A percentile compares a stretch with the other conserved stretches of the same genome.
Evolutionary conservation across 768 basidiomycete species (phyloP).

Genomic region (Tubosaeta sp.): DNA sequence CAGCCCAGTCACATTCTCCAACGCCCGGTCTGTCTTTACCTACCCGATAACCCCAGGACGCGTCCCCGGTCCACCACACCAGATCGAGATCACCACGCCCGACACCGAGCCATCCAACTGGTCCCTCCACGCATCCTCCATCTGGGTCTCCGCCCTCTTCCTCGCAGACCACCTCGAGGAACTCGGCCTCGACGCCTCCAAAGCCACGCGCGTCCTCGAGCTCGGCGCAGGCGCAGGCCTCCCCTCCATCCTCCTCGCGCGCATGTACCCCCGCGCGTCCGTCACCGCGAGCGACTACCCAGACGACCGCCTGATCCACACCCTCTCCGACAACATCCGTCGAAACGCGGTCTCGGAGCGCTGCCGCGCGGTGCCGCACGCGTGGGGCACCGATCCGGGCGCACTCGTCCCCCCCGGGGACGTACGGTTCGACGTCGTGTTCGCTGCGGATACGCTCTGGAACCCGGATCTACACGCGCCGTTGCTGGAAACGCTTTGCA

Average conservation of each 20-base stretch:
- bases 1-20: slow-evolving; percentile 55
- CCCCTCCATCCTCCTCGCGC: slow-evolving; percentile 65
- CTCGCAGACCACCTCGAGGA: slow-evolving; percentile 60
- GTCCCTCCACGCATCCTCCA: slow-evolving; percentile 72
- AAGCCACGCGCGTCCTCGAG: slow-evolving; percentile 49
- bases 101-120: slow-evolving; percentile 68
- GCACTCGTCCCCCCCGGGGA: slow-evolving; percentile 17
- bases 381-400: slow-evolving; percentile 56
- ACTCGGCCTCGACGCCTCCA: slow-evolving; percentile 34
- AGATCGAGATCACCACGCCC: slow-evolving; percentile 51
- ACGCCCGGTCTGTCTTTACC: slow-evolving; percentile 49
- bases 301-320: slow-evolving; percentile 54
- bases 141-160: slow-evolving; percentile 68
- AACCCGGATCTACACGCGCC: slow-evolving; percentile 55
- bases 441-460: slow-evolving; percentile 80
- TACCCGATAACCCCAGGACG: slow-evolving; percentile 33
- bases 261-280: slow-evolving; percentile 33
- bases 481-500: slow-evolving; percentile 50
- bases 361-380: slow-evolving; percentile 54
- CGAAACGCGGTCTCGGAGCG: slow-evolving; percentile 44
- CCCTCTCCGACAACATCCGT: slow-evolving; percentile 53
- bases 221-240: slow-evolving; percentile 73
- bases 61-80: slow-evolving; percentile 8
- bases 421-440: slow-evolving; percentile 53
- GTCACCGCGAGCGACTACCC: slow-evolving; percentile 71